These are phyloP conservation scores for Chlamydomonas sp. DNA, from an alignment of 139 green algal species.

Conservation along the genomic window DNA sequence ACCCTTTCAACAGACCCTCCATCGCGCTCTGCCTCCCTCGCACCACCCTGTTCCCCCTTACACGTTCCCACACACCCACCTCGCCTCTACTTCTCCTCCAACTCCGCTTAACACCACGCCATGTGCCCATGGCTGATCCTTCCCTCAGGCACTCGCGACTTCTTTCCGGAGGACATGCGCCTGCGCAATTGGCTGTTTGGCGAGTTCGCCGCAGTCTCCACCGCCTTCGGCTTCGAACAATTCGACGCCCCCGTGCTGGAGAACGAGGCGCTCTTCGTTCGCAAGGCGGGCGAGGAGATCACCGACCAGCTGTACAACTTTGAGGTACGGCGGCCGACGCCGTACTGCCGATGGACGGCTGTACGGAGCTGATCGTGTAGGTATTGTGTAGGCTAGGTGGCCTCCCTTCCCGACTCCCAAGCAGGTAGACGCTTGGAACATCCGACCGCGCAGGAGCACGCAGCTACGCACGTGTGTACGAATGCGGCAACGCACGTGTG, in stretches of 20 bases:
- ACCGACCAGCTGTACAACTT: conserved; percentile 98
- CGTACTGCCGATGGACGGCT: not conserved
- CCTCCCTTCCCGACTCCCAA: not conserved
- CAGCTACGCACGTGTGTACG: too few relatives aligned
- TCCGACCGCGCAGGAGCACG: too few relatives aligned
- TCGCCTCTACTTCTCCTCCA: not conserved
- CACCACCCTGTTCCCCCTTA: not conserved
- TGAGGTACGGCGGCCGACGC: conserved; percentile 58
- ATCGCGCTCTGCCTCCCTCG: not conserved
- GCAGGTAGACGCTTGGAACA: not conserved
- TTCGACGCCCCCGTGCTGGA: conserved; percentile 97
- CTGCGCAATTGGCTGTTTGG: conserved; percentile 95
- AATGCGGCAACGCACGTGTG: too few relatives aligned
- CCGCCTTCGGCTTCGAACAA: conserved; percentile 92
- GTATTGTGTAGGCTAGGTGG: not conserved
- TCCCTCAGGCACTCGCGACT: conserved; percentile 91
- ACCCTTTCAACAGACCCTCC: too few relatives aligned
- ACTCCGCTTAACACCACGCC: not conserved
- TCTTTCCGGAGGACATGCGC: conserved; percentile 94
- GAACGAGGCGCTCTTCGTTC: conserved; percentile 94
- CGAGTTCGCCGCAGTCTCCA: conserved; percentile 74
- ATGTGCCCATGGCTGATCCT: too few relatives aligned
- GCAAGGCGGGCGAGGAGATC: conserved; percentile 99
- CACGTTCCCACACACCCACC: not conserved
- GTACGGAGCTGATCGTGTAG: not conserved